phyloP scores from a whole-genome alignment of 2,329 filamentous ascomycete species.

The Epichloe gansuensis region DNA sequence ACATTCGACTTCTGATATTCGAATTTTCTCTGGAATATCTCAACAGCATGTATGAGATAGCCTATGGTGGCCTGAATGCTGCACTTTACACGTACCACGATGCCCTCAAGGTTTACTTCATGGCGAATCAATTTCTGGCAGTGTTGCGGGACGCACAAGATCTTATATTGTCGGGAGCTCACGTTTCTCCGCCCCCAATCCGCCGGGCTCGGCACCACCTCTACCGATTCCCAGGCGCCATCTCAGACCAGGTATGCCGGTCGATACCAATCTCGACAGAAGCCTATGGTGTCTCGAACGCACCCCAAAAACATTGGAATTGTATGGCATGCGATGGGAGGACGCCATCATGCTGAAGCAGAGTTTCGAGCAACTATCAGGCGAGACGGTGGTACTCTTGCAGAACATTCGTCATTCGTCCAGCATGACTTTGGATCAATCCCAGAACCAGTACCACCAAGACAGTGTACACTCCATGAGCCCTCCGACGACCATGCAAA shows the following conservation, averaged over 20 bases:
- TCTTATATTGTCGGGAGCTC: conserved; percentile 38
- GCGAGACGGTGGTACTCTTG: conserved; percentile 31
- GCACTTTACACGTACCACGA: conserved; percentile 80
- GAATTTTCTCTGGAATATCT: conserved; percentile 79
- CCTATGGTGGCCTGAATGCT: conserved; percentile 44
- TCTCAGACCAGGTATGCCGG: conserved; percentile 20
- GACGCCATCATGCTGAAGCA: conserved; percentile 40
- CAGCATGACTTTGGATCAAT: conserved; percentile 19
- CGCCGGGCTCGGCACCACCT: conserved; percentile 34
- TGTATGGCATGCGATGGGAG: conserved; percentile 49
- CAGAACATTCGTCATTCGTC: conserved; percentile 25
- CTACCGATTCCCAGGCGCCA: conserved; percentile 40
- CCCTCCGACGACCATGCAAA: conserved; percentile 1
- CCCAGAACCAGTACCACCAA: conserved; percentile 23
- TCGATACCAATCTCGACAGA: conserved; percentile 40
- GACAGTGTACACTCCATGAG: conserved; percentile 10
- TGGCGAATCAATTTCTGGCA: conserved; percentile 51
- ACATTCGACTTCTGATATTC: conserved; percentile 71
- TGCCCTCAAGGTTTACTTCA: conserved; percentile 70
- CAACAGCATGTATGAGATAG: conserved; percentile 56
- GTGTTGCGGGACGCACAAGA: conserved; percentile 48
- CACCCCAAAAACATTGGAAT: conserved; percentile 39
- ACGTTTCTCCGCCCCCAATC: conserved; percentile 32
- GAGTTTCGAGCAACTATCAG: conserved; percentile 40
- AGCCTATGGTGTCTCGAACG: conserved; percentile 43